Conservation (phyloP, 2,329 filamentous ascomycete species). For the Phoma sp. region DNA sequence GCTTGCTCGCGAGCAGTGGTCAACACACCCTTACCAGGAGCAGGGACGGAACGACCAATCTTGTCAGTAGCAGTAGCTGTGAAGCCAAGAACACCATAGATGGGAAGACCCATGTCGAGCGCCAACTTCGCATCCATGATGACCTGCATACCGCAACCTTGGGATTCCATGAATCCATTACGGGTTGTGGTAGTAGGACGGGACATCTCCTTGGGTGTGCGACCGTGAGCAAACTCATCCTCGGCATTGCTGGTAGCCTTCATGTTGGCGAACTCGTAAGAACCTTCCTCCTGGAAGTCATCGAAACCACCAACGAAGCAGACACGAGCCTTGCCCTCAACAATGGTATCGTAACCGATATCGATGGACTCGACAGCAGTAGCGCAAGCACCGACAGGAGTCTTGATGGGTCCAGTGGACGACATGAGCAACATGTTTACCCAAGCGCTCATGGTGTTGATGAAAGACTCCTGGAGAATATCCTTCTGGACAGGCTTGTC, state of each 20-base stretch:
- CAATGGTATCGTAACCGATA: slow-evolving; percentile 97
- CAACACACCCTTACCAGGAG: slow-evolving; percentile 94
- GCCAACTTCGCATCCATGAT: slow-evolving; percentile 98
- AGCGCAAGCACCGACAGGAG: slow-evolving; percentile 95
- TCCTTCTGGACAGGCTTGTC: slow-evolving; percentile 99
- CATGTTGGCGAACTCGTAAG: slow-evolving; percentile 99
- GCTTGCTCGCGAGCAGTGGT: slow-evolving; percentile 91
- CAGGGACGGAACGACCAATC: slow-evolving; percentile 96
- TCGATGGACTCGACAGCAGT: slow-evolving; percentile 97
- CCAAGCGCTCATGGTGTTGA: slow-evolving; percentile 99
- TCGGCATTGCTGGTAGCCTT: slow-evolving; percentile 98
- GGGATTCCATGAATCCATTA: slow-evolving; percentile 99
- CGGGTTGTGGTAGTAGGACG: slow-evolving; percentile 95
- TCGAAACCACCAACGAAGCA: slow-evolving; percentile 99
- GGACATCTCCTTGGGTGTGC: slow-evolving; percentile 97
- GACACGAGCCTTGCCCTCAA: slow-evolving; percentile 96
- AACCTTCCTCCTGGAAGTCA: slow-evolving; percentile 98
- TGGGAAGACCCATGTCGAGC: slow-evolving; percentile 97
- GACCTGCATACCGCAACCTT: slow-evolving; percentile 96
- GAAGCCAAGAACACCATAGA: slow-evolving; percentile 91
- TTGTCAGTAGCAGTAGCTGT: slow-evolving; percentile 98
- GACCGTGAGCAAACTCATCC: slow-evolving; percentile 93
- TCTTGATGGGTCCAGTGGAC: slow-evolving; percentile 98
- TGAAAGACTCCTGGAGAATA: slow-evolving; percentile 98
- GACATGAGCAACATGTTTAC: slow-evolving; percentile 99